These are phyloP conservation scores for Berkeleyomyces basicola DNA, from an alignment of 2,329 filamentous ascomycete genomes.

Conservation along the genomic window DNA sequence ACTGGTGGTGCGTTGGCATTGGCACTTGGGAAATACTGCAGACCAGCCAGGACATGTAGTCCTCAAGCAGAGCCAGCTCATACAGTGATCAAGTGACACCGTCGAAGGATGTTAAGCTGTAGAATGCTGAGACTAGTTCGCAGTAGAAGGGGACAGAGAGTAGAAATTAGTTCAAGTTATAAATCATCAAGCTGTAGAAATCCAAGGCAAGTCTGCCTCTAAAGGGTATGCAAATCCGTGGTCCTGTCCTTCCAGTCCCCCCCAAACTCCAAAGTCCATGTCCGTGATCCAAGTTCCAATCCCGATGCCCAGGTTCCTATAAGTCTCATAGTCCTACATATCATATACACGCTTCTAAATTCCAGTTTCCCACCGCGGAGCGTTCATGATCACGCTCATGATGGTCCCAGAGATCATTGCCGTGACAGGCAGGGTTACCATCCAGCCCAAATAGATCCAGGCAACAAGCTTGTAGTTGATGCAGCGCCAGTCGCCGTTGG, in stretches of 20 bases:
- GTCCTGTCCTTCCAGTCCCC: background rate
- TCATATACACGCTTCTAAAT: background rate
- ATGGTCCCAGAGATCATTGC: slow-evolving; percentile 33
- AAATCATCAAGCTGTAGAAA: background rate
- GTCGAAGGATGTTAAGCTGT: background rate
- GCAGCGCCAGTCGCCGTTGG: slow-evolving; percentile 31
- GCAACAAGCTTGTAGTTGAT: slow-evolving; percentile 33
- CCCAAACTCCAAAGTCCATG: background rate
- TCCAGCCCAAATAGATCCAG: slow-evolving; percentile 33
- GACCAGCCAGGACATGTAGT: background rate
- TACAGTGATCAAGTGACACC: background rate
- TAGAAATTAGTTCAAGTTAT: background rate
- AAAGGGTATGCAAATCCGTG: background rate
- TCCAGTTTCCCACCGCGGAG: slow-evolving; percentile 24
- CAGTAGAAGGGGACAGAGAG: background rate
- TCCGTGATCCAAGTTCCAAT: background rate
- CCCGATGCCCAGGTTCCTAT: background rate
- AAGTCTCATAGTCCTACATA: background rate
- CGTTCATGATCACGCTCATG: slow-evolving; percentile 39
- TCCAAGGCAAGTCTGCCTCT: background rate
- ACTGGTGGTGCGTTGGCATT: background rate
- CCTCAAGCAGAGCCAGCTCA: background rate
- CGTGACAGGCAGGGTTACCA: slow-evolving; percentile 34
- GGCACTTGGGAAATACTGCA: background rate
- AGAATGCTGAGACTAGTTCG: background rate